Evolutionary conservation across 768 basidiomycete genomes (phyloP), one percentile per base, ranked within the genome.

Genomic region (Lepiota brunneoincarnata): DNA sequence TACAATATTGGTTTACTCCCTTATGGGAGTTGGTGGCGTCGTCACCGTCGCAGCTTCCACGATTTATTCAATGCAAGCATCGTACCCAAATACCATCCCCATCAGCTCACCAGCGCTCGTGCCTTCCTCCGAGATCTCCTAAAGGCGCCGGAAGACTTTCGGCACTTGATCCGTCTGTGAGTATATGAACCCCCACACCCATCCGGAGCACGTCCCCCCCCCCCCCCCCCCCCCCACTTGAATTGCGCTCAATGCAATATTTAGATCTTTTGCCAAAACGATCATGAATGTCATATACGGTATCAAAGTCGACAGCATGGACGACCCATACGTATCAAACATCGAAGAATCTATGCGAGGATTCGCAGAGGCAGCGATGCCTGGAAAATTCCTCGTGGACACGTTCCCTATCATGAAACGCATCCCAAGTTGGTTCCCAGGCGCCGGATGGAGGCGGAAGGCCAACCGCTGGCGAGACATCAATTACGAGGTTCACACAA

Each of bases 21-120:
- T 14, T 59, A 59, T 41, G 48, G 53, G 15, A 20, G 44, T 18
- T 43, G 39, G 39, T 55, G 53, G 54, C 44, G 53, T n/a, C 36
- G 54, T 14, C 58, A 59, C 28, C 53, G 58, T 20, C 46, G 40
- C 36, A 14, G 23, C 5, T 59, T 59, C 24, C 53, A 51, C 21
- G 38, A 55, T 15, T 38, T 46, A 39, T 51, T 59, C 54, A 38
- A 55, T n/a, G 44, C 54, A n/a, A 47, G 39, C n/a, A 50, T 44
- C 15, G 24, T 59, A 3, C 12, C 20, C 31, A 28, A 20, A 15
- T 51, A 51, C 24, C 54, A 49, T 5, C 58, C 49, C 3, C 17
- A 48, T 6, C 45, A 51, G 23, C 20, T 51, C 39, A 35, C 43
- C 23, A 46, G 50, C 31, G 34, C 40, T 11, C 24, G 40, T 17